These are phyloP conservation scores for Colletotrichum cuscutae DNA, from an alignment of 2,329 filamentous ascomycete species.

Conservation along the genomic window DNA sequence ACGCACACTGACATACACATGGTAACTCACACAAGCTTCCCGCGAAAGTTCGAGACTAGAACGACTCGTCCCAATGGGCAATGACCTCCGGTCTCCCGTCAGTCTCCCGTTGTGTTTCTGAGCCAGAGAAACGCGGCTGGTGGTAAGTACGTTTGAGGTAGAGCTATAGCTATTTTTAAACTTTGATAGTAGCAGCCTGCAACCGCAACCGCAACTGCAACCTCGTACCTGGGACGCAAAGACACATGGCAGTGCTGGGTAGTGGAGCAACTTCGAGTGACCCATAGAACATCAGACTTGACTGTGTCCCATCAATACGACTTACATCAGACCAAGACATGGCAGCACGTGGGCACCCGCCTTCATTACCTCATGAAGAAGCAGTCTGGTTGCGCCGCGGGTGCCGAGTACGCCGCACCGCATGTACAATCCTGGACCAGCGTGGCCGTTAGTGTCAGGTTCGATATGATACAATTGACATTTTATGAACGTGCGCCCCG, in stretches of 20 bases:
- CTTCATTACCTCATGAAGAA: not conserved
- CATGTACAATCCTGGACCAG: too few species aligned
- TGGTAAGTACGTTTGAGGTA: conserved; percentile 8
- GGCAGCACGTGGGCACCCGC: not conserved
- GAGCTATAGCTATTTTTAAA: conserved; percentile 22
- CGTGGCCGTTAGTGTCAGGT: not conserved
- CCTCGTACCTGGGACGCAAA: not conserved
- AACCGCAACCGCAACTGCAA: not conserved
- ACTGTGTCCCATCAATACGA: not conserved
- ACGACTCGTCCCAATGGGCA: not conserved
- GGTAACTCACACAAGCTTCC: not conserved
- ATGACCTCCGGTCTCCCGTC: not conserved
- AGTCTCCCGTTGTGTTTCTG: not conserved
- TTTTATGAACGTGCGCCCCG: conserved; percentile 9
- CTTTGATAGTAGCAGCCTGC: not conserved
- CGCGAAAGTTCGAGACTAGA: not conserved
- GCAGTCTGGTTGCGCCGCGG: too few species aligned
- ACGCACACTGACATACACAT: not conserved
- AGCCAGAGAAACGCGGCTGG: not conserved
- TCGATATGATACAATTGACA: not conserved
- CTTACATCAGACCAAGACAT: not conserved
- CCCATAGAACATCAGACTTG: conserved; percentile 5
- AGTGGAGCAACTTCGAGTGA: not conserved
- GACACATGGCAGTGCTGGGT: conserved; percentile 18
- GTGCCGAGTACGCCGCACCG: not conserved